Evolutionary conservation across 371 early-diverging fungal species (phyloP).

Genomic region (Chytridium lagenaria): DNA sequence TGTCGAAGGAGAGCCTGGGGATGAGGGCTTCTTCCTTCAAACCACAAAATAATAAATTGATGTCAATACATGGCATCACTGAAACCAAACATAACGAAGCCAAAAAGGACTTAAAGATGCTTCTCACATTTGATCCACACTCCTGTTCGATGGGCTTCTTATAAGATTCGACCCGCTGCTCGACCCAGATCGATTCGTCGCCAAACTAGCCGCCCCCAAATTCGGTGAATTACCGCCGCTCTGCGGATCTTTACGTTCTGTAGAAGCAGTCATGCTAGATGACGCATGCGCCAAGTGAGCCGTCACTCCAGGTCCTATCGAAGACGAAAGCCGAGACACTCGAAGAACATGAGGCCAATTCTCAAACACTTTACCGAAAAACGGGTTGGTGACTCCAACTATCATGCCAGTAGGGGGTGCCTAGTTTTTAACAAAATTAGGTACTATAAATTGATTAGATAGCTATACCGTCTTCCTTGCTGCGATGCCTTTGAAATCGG

Average conservation of each 20-base stretch:
- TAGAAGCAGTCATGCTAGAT: too few species aligned
- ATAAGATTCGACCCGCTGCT: slow-evolving; percentile 15
- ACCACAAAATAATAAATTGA: neutral
- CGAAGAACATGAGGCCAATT: slow-evolving; percentile 92
- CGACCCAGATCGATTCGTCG: neutral
- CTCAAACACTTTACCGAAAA: slow-evolving; percentile 84
- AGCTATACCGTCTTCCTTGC: slow-evolving; percentile 63
- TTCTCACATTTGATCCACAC: neutral
- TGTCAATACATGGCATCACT: neutral
- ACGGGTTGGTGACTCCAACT: slow-evolving; percentile 94
- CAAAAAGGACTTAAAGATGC: too few species aligned
- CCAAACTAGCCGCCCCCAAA: neutral
- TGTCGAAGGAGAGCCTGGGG: neutral
- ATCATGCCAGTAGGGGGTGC: slow-evolving; percentile 74
- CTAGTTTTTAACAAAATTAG: slow-evolving; percentile 17
- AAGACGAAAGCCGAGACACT: slow-evolving; percentile 49
- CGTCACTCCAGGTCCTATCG: slow-evolving; percentile 5
- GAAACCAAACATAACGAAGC: too few species aligned
- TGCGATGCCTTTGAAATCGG: slow-evolving; percentile 82
- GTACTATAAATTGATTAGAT: neutral
- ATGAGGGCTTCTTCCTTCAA: slow-evolving; percentile 10
- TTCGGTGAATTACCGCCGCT: slow-evolving; percentile 10
- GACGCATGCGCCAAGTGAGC: too few species aligned
- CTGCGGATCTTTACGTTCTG: neutral
- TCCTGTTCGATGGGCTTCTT: slow-evolving; percentile 12